phyloP scores from a whole-genome alignment of 768 basidiomycete species.

The Collybiopsis confluens region DNA sequence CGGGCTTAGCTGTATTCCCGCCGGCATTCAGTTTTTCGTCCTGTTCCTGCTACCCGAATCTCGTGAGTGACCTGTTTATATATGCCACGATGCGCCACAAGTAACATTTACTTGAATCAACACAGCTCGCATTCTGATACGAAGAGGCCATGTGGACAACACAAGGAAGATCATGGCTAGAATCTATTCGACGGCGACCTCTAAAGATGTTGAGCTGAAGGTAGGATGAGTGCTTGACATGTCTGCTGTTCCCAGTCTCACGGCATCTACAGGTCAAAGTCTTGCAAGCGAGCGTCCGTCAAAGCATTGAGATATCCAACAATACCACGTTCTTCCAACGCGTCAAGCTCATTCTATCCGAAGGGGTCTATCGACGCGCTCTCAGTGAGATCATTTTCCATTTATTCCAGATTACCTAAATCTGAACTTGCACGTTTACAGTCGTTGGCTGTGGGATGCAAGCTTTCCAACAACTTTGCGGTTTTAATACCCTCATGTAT shows the following conservation, averaged over 20 bases:
- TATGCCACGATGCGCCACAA: no score
- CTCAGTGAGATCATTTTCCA: conserved; percentile 55
- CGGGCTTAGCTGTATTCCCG: conserved; percentile 68
- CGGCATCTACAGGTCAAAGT: conserved; percentile 41
- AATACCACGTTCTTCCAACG: conserved; percentile 59
- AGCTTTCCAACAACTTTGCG: conserved; percentile 79
- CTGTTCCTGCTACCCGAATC: conserved; percentile 74
- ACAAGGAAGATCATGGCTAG: conserved; percentile 56
- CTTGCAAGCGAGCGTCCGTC: conserved; percentile 54
- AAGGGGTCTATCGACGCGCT: conserved; percentile 63
- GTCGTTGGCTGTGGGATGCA: conserved; percentile 79
- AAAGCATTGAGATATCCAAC: conserved; percentile 58
- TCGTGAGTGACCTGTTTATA: conserved; percentile 50
- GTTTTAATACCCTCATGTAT: conserved; percentile 74
- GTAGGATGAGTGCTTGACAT: conserved; percentile 22
- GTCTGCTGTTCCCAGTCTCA: not conserved
- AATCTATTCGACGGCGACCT: conserved; percentile 65
- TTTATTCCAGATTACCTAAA: no score
- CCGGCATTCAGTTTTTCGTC: conserved; percentile 55
- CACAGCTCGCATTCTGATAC: conserved; percentile 57
- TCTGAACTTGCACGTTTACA: no score
- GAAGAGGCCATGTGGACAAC: conserved; percentile 41
- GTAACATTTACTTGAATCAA: no score
- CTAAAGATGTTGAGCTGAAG: conserved; percentile 65
- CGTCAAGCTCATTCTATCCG: conserved; percentile 46